Conservation (phyloP, 2,329 filamentous ascomycete genomes). For the Hypomyces perniciosus region DNA sequence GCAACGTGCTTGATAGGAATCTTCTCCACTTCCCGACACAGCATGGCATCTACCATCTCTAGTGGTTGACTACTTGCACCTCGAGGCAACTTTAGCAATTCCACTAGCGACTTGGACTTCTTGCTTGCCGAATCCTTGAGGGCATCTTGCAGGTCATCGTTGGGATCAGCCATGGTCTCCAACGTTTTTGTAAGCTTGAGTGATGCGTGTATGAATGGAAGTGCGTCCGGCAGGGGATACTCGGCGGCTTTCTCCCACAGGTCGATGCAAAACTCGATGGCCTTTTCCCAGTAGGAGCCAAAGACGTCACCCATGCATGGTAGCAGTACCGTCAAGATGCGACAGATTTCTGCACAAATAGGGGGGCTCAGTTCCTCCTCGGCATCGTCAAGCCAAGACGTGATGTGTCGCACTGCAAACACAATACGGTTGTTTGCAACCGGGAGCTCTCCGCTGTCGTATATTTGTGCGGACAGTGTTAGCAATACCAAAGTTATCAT, state of each 20-base stretch:
- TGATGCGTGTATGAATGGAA: slow-evolving; percentile 65
- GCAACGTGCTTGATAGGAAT: slow-evolving; percentile 57
- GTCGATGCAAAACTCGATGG: slow-evolving; percentile 51
- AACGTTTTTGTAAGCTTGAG: slow-evolving; percentile 64
- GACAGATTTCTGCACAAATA: slow-evolving; percentile 46
- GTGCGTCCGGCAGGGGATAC: slow-evolving; percentile 38
- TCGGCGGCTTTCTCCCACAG: slow-evolving; percentile 48
- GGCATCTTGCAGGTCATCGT: slow-evolving; percentile 79
- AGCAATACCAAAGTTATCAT: slow-evolving; percentile 47
- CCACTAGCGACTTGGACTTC: slow-evolving; percentile 53
- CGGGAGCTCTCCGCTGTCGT: slow-evolving; percentile 46
- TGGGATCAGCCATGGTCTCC: slow-evolving; percentile 61
- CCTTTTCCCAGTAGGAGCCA: slow-evolving; percentile 75
- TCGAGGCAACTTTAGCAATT: slow-evolving; percentile 53
- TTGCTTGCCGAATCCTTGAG: slow-evolving; percentile 54
- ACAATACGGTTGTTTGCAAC: slow-evolving; percentile 65
- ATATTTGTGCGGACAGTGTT: slow-evolving; percentile 47
- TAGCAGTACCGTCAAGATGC: slow-evolving; percentile 56
- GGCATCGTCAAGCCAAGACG: slow-evolving; percentile 59
- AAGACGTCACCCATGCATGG: slow-evolving; percentile 77
- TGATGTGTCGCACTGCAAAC: slow-evolving; percentile 75
- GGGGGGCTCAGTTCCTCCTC: slow-evolving; percentile 36
- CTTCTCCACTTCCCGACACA: slow-evolving; percentile 63
- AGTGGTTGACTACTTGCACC: slow-evolving; percentile 54
- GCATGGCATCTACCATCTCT: slow-evolving; percentile 66